Evolutionary conservation across 208 protist species (phyloP).

Genomic region (Lotmaria passim): DNA sequence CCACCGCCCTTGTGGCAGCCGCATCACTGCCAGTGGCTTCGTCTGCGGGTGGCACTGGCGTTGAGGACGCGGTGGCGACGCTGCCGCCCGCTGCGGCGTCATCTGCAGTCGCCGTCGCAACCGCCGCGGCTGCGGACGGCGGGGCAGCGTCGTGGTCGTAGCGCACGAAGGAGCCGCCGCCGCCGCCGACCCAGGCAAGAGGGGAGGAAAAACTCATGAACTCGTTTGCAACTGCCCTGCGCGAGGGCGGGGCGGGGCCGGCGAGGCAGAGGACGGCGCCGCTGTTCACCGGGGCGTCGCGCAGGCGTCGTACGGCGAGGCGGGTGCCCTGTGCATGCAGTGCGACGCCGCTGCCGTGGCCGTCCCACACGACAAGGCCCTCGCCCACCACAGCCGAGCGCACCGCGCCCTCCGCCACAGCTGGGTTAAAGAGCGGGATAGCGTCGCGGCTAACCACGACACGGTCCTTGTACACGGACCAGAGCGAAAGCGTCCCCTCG

Average conservation of each 20-base stretch:
- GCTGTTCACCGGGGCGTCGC: constrained; percentile 35
- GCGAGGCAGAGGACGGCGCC: constrained; percentile 35
- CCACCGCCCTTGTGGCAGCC: constrained; percentile 8
- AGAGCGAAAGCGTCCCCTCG: constrained; percentile 73
- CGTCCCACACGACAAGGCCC: constrained; percentile 56
- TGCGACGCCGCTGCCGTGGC: constrained; percentile 39
- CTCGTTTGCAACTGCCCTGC: constrained; percentile 8
- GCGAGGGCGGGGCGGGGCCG: constrained; percentile 21
- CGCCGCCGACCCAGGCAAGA: constrained; percentile 9
- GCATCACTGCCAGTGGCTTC: neutral
- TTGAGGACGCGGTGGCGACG: neutral
- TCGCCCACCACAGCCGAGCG: constrained; percentile 42
- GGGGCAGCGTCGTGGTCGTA: constrained; percentile 1
- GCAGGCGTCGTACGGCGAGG: constrained; percentile 34
- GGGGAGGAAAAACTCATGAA: constrained; percentile 35
- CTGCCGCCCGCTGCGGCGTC: neutral
- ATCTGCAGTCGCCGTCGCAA: neutral
- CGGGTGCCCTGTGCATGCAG: constrained; percentile 39
- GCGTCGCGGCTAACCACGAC: constrained; percentile 72
- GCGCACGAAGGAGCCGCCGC: constrained; percentile 4
- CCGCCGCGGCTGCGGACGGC: too few species aligned
- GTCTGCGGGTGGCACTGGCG: neutral
- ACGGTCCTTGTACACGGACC: constrained; percentile 82
- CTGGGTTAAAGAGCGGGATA: constrained; percentile 47
- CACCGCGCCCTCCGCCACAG: constrained; percentile 37